Base-by-base conservation (phyloP, 2,329 filamentous ascomycete genomes). In the Talaromyces sp. region DNA sequence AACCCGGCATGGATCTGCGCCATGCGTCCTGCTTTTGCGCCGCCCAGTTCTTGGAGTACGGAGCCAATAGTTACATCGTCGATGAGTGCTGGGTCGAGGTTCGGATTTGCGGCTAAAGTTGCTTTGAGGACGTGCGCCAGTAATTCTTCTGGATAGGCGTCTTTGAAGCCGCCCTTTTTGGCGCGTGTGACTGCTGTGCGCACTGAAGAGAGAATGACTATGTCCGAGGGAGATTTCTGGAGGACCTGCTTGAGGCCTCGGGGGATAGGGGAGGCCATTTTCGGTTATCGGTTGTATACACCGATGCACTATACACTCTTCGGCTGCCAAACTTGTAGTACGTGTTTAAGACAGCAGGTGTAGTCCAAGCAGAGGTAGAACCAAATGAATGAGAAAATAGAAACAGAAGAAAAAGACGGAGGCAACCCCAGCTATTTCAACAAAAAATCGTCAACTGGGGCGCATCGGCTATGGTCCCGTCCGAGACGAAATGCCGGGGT, bases 91-190 rank as follows among this genome's bases (percentile, higher is more conserved):
- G 90, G 86, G 69, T 90, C 84, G 65, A 95, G 85, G 68, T 86
- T 86, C 1, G 91, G 89, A 72, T 89, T 88, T 44, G 86, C 86
- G 63, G 85, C 83, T 58, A 92, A 82, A 0, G 90, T 93, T 21
- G 89, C 89, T 73, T 81, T 81, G 64, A 87, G 81, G 64, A 84
- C 82, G 74, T 82, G 72, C 37, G 73, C 84, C 60, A 96, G 89
- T 61, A 97, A 84, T 76, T 96, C 91, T 76, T 97, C 93, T 16
- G 95, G 92, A 79, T 93, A 93, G 56, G 93, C 88, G 74, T 96
- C 90, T 76, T 91, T 91, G 71, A 97, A 86, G 18, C 85, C 84
- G 71, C 93, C 93, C 72, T 91, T 91, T 81, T 92, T 89, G 44
- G 92, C 86, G 66, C 91, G 87, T 64, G 90, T 93, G 67, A 97